phyloP scores from a whole-genome alignment of 305 asterid species.

The Lippia alba region DNA sequence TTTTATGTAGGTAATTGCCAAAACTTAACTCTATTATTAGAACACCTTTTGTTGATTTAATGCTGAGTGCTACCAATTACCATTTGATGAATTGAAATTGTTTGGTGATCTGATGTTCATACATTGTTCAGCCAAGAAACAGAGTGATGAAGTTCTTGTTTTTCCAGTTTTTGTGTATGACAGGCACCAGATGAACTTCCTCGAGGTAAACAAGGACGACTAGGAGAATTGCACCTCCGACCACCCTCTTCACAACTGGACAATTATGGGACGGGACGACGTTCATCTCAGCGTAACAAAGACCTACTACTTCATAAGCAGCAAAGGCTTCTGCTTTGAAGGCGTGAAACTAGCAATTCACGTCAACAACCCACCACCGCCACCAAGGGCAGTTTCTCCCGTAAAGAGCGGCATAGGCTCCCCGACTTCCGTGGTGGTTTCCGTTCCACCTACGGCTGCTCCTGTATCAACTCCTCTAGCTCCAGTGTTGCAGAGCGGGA shows the following conservation, averaged over 20 bases:
- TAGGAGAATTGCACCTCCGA: conserved; percentile 66
- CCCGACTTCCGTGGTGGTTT: too few species aligned
- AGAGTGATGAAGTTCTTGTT: background rate
- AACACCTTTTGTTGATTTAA: background rate
- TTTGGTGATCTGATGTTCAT: background rate
- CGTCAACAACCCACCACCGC: conserved; percentile 70
- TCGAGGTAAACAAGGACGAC: conserved; percentile 77
- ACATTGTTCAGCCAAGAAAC: background rate
- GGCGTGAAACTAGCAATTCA: conserved; percentile 76
- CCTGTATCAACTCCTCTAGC: too few species aligned
- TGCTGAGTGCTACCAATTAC: background rate
- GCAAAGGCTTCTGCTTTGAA: conserved; percentile 76
- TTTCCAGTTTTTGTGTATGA: conserved; percentile 70
- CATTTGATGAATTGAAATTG: too few species aligned
- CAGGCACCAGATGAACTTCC: conserved; percentile 71
- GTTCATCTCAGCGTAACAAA: conserved; percentile 76
- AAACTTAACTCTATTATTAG: background rate
- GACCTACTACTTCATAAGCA: conserved; percentile 71
- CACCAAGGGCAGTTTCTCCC: conserved; percentile 55
- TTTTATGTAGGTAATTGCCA: background rate
- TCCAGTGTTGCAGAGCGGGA: too few species aligned
- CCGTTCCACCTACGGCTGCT: too few species aligned
- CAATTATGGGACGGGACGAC: conserved; percentile 83
- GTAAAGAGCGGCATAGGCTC: conserved; percentile 39
- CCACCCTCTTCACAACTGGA: conserved; percentile 71